Evolutionary conservation across 345 rosid species (phyloP).

Genomic region (Rhizophora mangle): DNA sequence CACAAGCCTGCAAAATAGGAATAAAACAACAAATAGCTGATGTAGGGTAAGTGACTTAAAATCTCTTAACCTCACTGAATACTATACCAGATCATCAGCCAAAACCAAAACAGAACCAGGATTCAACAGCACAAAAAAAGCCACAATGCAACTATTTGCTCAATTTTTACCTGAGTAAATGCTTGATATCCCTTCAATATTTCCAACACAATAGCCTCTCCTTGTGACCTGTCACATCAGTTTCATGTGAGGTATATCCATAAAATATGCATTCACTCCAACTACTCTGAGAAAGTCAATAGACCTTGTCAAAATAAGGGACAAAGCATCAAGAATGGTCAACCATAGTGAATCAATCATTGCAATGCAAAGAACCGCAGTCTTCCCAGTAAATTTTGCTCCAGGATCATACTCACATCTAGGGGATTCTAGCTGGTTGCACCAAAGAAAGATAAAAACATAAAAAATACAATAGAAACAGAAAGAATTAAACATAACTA

Average conservation of each 20-base stretch:
- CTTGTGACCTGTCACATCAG: slow-evolving; percentile 80
- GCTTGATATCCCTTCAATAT: slow-evolving; percentile 98
- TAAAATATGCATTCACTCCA: slow-evolving; percentile 1
- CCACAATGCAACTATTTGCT: not conserved
- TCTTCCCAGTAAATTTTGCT: slow-evolving; percentile 55
- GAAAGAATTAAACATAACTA: slow-evolving; percentile 10
- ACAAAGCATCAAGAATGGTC: slow-evolving; percentile 92
- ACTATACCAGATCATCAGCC: not conserved
- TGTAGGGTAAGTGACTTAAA: slow-evolving; percentile 7
- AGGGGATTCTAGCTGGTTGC: slow-evolving; percentile 83
- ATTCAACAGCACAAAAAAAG: not conserved
- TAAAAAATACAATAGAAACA: slow-evolving; percentile 8
- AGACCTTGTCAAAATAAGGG: slow-evolving; percentile 91
- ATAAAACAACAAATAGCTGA: slow-evolving; percentile 16
- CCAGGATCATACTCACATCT: slow-evolving; percentile 66
- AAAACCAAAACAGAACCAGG: not conserved
- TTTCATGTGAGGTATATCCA: slow-evolving; percentile 30
- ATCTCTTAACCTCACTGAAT: slow-evolving; percentile 1
- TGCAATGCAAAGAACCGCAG: slow-evolving; percentile 72
- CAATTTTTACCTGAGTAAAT: slow-evolving; percentile 78
- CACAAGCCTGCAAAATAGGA: slow-evolving; percentile 74
- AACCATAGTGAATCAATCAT: slow-evolving; percentile 97
- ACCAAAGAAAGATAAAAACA: slow-evolving; percentile 22
- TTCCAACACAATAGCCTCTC: slow-evolving; percentile 96
- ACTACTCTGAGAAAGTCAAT: slow-evolving; percentile 19